Evolutionary conservation across 2,329 filamentous ascomycete genomes (phyloP).

Genomic region (Madurella fahalii): DNA sequence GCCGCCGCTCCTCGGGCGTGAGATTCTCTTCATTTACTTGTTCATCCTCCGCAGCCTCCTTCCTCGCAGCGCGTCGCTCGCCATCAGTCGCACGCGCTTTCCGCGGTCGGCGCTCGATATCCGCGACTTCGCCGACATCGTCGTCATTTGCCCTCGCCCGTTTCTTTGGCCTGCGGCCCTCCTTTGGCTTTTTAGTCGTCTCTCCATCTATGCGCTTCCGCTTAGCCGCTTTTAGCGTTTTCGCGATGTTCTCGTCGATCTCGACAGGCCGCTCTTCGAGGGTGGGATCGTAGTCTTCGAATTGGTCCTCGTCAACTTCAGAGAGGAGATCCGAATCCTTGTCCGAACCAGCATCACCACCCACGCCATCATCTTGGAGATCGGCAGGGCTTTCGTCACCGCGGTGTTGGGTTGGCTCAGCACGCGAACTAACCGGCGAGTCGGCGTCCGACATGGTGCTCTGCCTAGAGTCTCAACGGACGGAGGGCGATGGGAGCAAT

Average conservation of each 20-base stretch:
- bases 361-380: slow-evolving; percentile 35
- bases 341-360: slow-evolving; percentile 44
- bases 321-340: slow-evolving; percentile 58
- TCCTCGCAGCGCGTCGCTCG: slow-evolving; percentile 44
- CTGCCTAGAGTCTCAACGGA: not conserved
- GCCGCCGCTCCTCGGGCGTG: slow-evolving; percentile 78
- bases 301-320: slow-evolving; percentile 66
- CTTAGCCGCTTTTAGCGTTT: slow-evolving; percentile 61
- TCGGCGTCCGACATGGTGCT: slow-evolving; percentile 44
- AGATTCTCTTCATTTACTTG: slow-evolving; percentile 73
- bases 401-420: slow-evolving; percentile 25
- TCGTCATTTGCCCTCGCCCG: slow-evolving; percentile 46
- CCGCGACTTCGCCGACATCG: slow-evolving; percentile 48
- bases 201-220: slow-evolving; percentile 62
- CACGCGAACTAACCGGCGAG: slow-evolving; percentile 39
- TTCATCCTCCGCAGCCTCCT: slow-evolving; percentile 45
- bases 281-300: slow-evolving; percentile 64
- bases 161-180: slow-evolving; percentile 67
- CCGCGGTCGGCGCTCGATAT: slow-evolving; percentile 27
- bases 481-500: not conserved
- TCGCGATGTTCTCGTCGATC: slow-evolving; percentile 62
- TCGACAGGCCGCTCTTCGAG: slow-evolving; percentile 62
- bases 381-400: slow-evolving; percentile 21
- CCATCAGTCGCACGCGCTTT: slow-evolving; percentile 37
- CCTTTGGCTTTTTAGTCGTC: slow-evolving; percentile 68